These are phyloP conservation scores for Backusella westeae DNA, from an alignment of 192 early-diverging fungal species.

Conservation along the genomic window DNA sequence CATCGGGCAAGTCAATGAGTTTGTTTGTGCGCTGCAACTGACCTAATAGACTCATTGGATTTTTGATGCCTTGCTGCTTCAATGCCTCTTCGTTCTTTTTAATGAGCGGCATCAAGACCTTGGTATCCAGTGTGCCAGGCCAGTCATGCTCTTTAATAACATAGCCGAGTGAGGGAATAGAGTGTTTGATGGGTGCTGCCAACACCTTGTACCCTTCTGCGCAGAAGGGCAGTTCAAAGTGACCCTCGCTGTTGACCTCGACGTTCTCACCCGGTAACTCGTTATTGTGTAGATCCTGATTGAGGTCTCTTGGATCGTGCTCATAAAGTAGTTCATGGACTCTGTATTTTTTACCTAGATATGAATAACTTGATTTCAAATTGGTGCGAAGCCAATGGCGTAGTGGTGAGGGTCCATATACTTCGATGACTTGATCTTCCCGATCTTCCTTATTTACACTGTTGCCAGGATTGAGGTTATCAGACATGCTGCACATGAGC, in stretches of 20 bases:
- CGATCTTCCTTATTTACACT: not conserved
- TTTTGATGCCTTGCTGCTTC: slow-evolving; percentile 29
- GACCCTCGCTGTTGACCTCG: not conserved
- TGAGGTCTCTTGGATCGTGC: slow-evolving; percentile 20
- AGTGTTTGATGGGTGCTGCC: slow-evolving; percentile 47
- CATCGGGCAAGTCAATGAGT: slow-evolving; percentile 44
- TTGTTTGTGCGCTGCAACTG: slow-evolving; percentile 41
- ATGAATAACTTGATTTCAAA: slow-evolving; percentile 34
- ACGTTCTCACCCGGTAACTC: slow-evolving; percentile 29
- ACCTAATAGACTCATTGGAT: slow-evolving; percentile 48
- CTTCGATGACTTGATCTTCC: slow-evolving; percentile 32
- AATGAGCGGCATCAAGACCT: slow-evolving; percentile 37
- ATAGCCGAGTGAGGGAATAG: slow-evolving; percentile 53
- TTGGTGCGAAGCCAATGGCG: slow-evolving; percentile 42
- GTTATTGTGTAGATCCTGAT: slow-evolving; percentile 6
- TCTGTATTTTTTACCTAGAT: slow-evolving; percentile 33
- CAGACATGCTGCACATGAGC: slow-evolving; percentile 43
- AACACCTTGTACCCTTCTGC: slow-evolving; percentile 20
- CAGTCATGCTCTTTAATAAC: slow-evolving; percentile 37
- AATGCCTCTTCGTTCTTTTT: slow-evolving; percentile 38
- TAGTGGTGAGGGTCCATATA: slow-evolving; percentile 48
- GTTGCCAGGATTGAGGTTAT: slow-evolving; percentile 15
- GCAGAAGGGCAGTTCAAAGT: not conserved
- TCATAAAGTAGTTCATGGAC: slow-evolving; percentile 45
- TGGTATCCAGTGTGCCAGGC: slow-evolving; percentile 41